phyloP scores from a whole-genome alignment of 2,329 filamentous ascomycete genomes.

The Gaeumannomyces tritici region DNA sequence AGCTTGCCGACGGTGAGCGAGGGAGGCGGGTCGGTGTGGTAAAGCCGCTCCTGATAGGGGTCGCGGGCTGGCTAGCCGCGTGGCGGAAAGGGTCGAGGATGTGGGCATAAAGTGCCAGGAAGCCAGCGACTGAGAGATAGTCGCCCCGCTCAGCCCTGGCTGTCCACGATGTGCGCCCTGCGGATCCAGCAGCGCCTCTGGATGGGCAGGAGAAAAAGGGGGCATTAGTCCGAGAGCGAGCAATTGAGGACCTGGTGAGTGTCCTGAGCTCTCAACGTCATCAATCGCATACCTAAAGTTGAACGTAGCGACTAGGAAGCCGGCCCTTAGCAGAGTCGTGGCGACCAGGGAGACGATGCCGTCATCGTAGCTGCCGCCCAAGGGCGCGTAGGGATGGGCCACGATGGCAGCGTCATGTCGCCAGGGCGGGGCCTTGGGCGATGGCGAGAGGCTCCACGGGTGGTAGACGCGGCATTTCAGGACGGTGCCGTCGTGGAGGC shows the following conservation, averaged over 20 bases:
- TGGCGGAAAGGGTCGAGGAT: constrained; percentile 35
- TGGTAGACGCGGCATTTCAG: constrained; percentile 82
- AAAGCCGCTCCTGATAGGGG: neutral
- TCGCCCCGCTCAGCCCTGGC: constrained; percentile 72
- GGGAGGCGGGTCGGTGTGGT: constrained; percentile 4
- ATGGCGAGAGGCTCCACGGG: constrained; percentile 35
- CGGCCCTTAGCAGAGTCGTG: constrained; percentile 53
- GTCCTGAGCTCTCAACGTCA: neutral
- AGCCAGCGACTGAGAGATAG: constrained; percentile 74
- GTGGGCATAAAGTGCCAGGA: constrained; percentile 65
- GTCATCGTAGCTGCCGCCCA: constrained; percentile 83
- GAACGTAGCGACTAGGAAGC: constrained; percentile 76
- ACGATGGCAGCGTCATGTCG: constrained; percentile 50
- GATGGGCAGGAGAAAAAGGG: neutral
- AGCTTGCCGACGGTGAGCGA: neutral
- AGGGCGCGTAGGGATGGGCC: constrained; percentile 82
- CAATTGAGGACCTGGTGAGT: neutral
- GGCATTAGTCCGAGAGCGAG: constrained; percentile 21
- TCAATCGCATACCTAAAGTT: constrained; percentile 64
- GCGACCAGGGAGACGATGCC: constrained; percentile 61
- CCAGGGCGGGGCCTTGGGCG: constrained; percentile 28
- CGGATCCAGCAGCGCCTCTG: constrained; percentile 63
- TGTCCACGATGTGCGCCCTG: constrained; percentile 79
- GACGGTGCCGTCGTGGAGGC: constrained; percentile 64
- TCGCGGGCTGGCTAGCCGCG: neutral